Evolutionary conservation across 495 filamentous ascomycete genomes (phyloP).

Genomic region (Hyaloscypha finlandica): DNA sequence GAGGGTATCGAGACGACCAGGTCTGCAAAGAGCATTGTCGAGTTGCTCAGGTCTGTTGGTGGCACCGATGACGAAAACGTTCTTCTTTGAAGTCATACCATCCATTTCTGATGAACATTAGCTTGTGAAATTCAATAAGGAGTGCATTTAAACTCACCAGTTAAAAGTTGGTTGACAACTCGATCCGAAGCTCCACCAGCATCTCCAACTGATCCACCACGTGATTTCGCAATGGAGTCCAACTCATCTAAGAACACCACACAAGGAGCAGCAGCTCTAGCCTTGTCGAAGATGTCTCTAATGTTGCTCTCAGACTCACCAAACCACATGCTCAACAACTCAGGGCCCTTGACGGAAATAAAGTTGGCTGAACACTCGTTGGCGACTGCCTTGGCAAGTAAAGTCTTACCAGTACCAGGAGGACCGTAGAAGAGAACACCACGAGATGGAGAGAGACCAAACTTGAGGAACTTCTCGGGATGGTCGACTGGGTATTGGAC

Average conservation of each 20-base stretch:
- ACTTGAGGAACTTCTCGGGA: conserved; percentile 99
- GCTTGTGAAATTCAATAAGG: conserved; percentile 28
- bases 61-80: conserved; percentile 98
- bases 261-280: conserved; percentile 95
- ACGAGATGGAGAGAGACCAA: conserved; percentile 94
- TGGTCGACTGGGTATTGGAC: conserved; percentile 99
- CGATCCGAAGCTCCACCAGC: conserved; percentile 98
- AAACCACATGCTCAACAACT: conserved; percentile 99
- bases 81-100: conserved; percentile 99
- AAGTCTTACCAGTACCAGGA: conserved; percentile 99
- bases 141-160: conserved; percentile 62
- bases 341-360: conserved; percentile 98
- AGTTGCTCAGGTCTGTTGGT: conserved; percentile 99
- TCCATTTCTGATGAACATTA: conserved; percentile 82
- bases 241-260: conserved; percentile 99
- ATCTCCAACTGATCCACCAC: conserved; percentile 96
- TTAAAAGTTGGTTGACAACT: conserved; percentile 99
- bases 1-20: conserved; percentile 95
- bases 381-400: conserved; percentile 98
- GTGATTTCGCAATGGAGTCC: conserved; percentile 98
- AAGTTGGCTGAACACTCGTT: conserved; percentile 99
- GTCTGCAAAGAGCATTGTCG: conserved; percentile 95
- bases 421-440: conserved; percentile 99
- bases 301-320: conserved; percentile 99
- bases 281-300: conserved; percentile 99